A percentile compares a stretch with the other conserved stretches of the same genome.
Conservation (phyloP, 2,329 filamentous ascomycete genomes). For the Fusarium agapanthi region DNA sequence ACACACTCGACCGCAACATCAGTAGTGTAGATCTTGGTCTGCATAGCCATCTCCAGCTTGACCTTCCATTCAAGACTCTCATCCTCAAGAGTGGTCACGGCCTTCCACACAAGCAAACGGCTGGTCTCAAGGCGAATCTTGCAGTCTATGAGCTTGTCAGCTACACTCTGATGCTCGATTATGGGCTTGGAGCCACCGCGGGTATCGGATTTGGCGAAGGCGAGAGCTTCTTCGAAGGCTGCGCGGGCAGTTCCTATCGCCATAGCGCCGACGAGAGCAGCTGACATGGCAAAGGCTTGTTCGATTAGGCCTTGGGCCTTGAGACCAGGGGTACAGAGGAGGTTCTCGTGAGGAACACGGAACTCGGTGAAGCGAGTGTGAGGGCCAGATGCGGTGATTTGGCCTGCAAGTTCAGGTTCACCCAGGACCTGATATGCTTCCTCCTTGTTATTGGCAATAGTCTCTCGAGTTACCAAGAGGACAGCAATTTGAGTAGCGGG, state of each 20-base stretch:
- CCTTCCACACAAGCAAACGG: not conserved
- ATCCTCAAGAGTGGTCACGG: not conserved
- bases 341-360: not conserved
- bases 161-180: conserved; percentile 5
- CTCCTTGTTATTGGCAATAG: not conserved
- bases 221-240: not conserved
- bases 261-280: conserved; percentile 1
- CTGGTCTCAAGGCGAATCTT: not conserved
- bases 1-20: not conserved
- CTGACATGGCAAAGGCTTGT: not conserved
- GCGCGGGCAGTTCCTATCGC: not conserved
- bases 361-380: conserved; percentile 10
- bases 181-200: not conserved
- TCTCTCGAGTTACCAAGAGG: not conserved
- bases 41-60: not conserved
- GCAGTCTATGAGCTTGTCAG: conserved; percentile 10
- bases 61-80: not conserved
- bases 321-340: not conserved
- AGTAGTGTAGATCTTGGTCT: conserved; percentile 1
- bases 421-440: not conserved
- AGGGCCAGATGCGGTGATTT: not conserved
- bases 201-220: not conserved
- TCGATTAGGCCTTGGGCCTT: not conserved
- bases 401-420: conserved; percentile 5
- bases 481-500: not conserved